Conservation (phyloP, 805 yeast species). For the Ogataea pilisensis region DNA sequence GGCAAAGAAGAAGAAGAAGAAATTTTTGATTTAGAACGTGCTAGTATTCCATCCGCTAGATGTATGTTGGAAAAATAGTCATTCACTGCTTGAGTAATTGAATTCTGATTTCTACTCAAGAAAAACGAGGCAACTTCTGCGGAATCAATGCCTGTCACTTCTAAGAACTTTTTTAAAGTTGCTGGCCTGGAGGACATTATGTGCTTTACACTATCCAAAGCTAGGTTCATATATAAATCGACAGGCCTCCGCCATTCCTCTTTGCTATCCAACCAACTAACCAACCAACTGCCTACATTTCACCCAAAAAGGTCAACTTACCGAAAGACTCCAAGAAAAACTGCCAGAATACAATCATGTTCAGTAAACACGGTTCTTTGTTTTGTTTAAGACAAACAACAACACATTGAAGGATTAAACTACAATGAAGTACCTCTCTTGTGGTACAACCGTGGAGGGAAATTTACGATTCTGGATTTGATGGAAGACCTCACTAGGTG, state of each 20-base stretch:
- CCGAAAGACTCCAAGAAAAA: background rate
- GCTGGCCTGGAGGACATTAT: slow-evolving; percentile 14
- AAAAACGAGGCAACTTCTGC: slow-evolving; percentile 36
- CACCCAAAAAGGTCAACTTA: too few relatives aligned
- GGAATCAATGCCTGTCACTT: slow-evolving; percentile 36
- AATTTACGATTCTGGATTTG: too few relatives aligned
- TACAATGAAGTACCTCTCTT: too few relatives aligned
- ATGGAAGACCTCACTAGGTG: too few relatives aligned
- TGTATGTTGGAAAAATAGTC: slow-evolving; percentile 22
- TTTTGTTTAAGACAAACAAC: background rate
- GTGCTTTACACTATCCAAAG: too few relatives aligned
- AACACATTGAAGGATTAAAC: too few relatives aligned
- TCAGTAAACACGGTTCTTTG: slow-evolving; percentile 1
- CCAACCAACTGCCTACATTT: too few relatives aligned
- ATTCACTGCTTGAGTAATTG: slow-evolving; percentile 20
- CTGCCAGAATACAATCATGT: background rate
- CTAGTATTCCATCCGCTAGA: slow-evolving; percentile 9
- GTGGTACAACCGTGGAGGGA: too few relatives aligned
- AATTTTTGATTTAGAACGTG: slow-evolving; percentile 1
- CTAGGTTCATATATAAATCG: too few relatives aligned
- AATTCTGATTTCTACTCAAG: slow-evolving; percentile 22
- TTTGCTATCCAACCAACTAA: too few relatives aligned
- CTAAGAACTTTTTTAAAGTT: slow-evolving; percentile 32
- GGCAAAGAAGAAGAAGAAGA: background rate
- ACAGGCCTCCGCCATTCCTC: too few relatives aligned